Base-by-base conservation (phyloP, 2,329 filamentous ascomycete genomes). In the Alternaria longipes region DNA sequence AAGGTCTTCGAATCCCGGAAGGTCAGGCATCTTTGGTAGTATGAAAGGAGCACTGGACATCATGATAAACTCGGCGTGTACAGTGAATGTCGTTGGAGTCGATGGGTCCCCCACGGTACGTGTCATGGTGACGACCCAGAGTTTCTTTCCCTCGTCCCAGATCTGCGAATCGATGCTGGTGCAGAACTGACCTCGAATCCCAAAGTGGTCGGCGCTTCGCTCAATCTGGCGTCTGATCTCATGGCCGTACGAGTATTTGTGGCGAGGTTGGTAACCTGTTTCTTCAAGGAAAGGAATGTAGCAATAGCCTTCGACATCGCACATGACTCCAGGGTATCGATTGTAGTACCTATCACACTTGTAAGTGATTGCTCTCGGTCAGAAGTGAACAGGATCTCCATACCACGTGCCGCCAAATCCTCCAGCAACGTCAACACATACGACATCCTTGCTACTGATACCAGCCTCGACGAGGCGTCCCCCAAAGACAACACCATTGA, bases 261-360 rank as follows among this genome's bases (percentile, higher is more conserved):
- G 75, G 26, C 75, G 82, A 0, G 87, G 87, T 65, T 87, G 80
- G 68, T 86, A 87, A 0, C 49, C 53, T 3, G 50, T 54, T 44
- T 63, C 61, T 14, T 63, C 61, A 1, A 63, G 49, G 5, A 63
- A 26, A 5, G 61, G 61, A 16, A 89, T 72, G 67, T 89, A 89
- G 22, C 82, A 78, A 62, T 85, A 87, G 32, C 81, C 79, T 72
- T 90, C 87, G 4, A 87, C 74, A 65, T 90, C 87, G 67, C 86
- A 89, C 66, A 74, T 77, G 7, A 82, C 56, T 1, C 83, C 83
- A 9, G 82, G 82, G 59, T 83, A 84, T 8, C 78, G 47, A 52
- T 83, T 83, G 75, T 78, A 83, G 63, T 81, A 82, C 20, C 20
- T 24, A 22, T 20, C 7, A 12, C 18, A 41, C 8, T n/a, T 20